Evolutionary conservation across 345 rosid genomes (phyloP), one percentile per base, ranked within the genome.

Genomic region (Reutealis trisperma): DNA sequence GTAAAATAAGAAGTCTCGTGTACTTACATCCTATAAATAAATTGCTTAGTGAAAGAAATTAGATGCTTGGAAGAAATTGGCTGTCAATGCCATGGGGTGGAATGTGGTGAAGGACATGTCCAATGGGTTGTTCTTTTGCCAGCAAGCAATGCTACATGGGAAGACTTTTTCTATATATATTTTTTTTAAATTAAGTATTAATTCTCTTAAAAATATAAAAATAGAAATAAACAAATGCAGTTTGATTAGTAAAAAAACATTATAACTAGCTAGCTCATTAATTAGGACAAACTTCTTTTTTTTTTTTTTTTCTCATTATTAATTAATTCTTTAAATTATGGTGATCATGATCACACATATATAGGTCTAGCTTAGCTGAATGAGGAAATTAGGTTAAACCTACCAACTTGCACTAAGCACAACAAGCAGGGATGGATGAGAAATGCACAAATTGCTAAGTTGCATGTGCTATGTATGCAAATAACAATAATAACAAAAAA

Each of bases 391-490:
- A 25, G 59, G 63, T 58, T 59, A 45, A 47, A 42, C 49, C 58
- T 57, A 27, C 44, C 80, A 61, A 63, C 63, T 74, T 72, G 78
- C 70, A 66, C 16, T 37, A 25, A 41, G 77, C 62, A 45, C 51
- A 70, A 21, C 60, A 64, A 60, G 52, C 67, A 57, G 58, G 18
- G 42, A 59, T 55, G 14, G 65, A 54, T 24, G 15, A 47, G 51
- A 58, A 44, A 72, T 75, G 71, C 42, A 71, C 30, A 72, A 67
- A 72, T 67, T 71, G 75, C 54, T 57, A 76, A 62, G 49, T 67
- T 55, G 81, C 82, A 78, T 73, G 82, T 77, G 85, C 74, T 74
- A 52, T 65, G 67, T 47, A 66, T 41, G 76, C 78, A 62, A 70
- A 22, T 37, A 5, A 37, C 0, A 37, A 37, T 37, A 52, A 49